Evolutionary conservation across 2,329 filamentous ascomycete species (phyloP).

Genomic region (Sporothrix humicola): DNA sequence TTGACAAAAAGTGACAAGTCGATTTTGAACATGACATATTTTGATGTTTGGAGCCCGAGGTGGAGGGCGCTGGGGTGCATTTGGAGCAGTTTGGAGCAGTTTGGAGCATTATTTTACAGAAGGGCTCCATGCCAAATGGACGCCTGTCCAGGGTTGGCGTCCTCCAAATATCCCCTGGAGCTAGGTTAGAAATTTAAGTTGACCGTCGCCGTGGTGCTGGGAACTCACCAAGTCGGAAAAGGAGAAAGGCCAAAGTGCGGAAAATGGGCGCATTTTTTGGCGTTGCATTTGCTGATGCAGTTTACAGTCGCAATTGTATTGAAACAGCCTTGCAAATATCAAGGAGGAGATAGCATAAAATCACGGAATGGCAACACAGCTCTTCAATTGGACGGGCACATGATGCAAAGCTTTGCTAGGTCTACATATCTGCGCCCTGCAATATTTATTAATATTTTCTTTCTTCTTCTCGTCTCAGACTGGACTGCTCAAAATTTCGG

Average conservation of each 20-base stretch:
- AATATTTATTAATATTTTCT: background rate
- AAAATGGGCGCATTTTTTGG: background rate
- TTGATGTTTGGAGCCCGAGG: background rate
- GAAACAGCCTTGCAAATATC: background rate
- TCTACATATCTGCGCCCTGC: too few relatives aligned
- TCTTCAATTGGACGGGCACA: background rate
- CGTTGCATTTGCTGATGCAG: slow-evolving; percentile 10
- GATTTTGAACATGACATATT: background rate
- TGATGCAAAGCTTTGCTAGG: background rate
- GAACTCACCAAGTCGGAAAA: background rate
- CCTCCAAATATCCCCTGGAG: background rate
- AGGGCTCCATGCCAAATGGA: slow-evolving; percentile 14
- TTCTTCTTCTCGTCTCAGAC: background rate
- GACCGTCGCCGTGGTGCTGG: slow-evolving; percentile 25
- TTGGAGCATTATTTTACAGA: background rate
- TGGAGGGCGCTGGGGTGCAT: background rate
- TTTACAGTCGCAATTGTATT: background rate
- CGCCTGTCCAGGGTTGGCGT: background rate
- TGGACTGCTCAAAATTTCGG: background rate
- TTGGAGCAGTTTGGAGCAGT: background rate
- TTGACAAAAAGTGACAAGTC: slow-evolving; percentile 16
- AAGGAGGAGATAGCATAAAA: background rate
- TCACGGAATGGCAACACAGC: background rate
- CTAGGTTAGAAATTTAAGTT: background rate
- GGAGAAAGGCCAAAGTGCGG: slow-evolving; percentile 2